Evolutionary conservation across 2,329 filamentous ascomycete species (phyloP).

Genomic region (Ascochyta clinopodiicola): DNA sequence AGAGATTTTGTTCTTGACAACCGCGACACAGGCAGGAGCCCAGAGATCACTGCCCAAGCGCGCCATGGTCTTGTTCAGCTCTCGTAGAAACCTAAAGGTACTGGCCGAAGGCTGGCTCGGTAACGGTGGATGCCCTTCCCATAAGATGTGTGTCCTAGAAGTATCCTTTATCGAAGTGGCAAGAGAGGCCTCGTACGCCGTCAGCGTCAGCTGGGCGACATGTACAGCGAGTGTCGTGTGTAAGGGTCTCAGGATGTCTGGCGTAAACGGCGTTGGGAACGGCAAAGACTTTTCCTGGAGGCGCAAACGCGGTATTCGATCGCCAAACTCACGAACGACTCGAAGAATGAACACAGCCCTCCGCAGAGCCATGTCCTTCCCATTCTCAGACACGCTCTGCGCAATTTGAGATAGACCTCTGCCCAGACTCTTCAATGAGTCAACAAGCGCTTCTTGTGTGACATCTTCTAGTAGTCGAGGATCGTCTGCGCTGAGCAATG

Average conservation of each 20-base stretch:
- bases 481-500: slow-evolving; percentile 74
- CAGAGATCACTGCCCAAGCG: slow-evolving; percentile 78
- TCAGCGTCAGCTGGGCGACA: slow-evolving; percentile 59
- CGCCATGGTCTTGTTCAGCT: slow-evolving; percentile 71
- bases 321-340: slow-evolving; percentile 75
- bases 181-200: slow-evolving; percentile 53
- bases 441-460: slow-evolving; percentile 62
- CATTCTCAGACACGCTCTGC: slow-evolving; percentile 59
- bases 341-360: slow-evolving; percentile 70
- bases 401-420: slow-evolving; percentile 62
- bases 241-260: slow-evolving; percentile 67
- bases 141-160: slow-evolving; percentile 71
- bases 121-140: slow-evolving; percentile 78
- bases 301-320: slow-evolving; percentile 51
- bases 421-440: slow-evolving; percentile 66
- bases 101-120: slow-evolving; percentile 80
- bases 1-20: slow-evolving; percentile 66
- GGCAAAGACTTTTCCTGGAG: slow-evolving; percentile 41
- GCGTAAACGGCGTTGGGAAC: slow-evolving; percentile 36
- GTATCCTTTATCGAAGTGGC: slow-evolving; percentile 52
- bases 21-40: slow-evolving; percentile 70
- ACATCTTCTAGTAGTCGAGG: slow-evolving; percentile 67
- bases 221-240: slow-evolving; percentile 66
- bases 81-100: slow-evolving; percentile 74
- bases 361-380: slow-evolving; percentile 52